Evolutionary conservation across 2,329 filamentous ascomycete species (phyloP), one percentile per base, ranked within the genome.

Genomic region (Ceratocystis papillata): DNA sequence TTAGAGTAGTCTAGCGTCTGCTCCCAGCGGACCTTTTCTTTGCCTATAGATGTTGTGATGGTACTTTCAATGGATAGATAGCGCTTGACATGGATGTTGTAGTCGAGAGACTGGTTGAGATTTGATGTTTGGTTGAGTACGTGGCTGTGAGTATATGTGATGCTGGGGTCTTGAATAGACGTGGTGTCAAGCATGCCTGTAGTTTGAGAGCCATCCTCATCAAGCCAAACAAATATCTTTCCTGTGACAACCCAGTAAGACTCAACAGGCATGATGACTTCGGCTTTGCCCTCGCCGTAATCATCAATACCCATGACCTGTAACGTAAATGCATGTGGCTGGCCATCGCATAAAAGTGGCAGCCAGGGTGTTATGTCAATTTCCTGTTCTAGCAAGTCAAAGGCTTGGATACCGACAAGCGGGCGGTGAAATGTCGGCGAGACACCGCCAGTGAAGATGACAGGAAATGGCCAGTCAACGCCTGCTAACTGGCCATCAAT

Each of bases 281-380:
- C 87, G 73, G 1, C 71, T 73, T 1, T 6, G 79, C 81, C 22
- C 72, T 74, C 6, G 75, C 73, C 1, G 78, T 78, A 72, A 69
- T 89, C 83, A 59, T 84, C 75, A 7, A 92, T 76, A 0, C 88
- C 88, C 0, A 80, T 80, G 3, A 94, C 80, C 22, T 79, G 77
- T 62, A 95, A 84, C 64, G 83, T 80, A 71, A 93, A 89, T 0
- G 76, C 83, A 73, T 93, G 88, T 5, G 78, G 70, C 1, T 77
- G 70, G 0, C 85, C 86, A 70, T 92, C 85, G 69, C 82, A 86
- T 0, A 94, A 78, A 1, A 87, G 67, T 0, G 87, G 83, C 2
- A 94, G 77, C 78, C 87, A 94, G 0, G 89, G 85, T 1, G 88
- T 87, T 61, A 95, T 85, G 71, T 95, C 90, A 69, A 95, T 89